Base-by-base conservation (phyloP, 352 stramenopile genomes). In the Phytopythium cucurbitacearum region DNA sequence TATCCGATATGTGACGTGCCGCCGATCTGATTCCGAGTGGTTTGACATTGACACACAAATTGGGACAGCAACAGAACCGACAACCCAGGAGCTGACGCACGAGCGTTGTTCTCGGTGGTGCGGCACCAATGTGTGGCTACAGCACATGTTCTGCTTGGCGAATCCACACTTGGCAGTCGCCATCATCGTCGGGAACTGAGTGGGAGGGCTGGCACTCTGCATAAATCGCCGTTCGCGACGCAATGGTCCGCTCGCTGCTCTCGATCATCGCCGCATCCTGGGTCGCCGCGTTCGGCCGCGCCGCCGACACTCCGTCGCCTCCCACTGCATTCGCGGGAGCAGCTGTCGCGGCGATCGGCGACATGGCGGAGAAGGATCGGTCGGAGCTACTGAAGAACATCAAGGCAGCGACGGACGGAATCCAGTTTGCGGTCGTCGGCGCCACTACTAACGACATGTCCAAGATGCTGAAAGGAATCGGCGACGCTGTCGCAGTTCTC, bases 401-500 rank as follows among this genome's bases (percentile, higher is more conserved):
- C 55, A 81, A 81, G 56, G 33, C 48, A 0, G 59, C 68, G 8
- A 78, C 71, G 1, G 71, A 81, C 53, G 71, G 71, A 5, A 67
- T 81, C 38, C 71, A 78, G 21, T 51, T 76, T 37, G 71, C 71
- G 6, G 53, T 81, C 3, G 56, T 66, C 16, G 68, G 65, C 0
- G 63, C 60, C 2, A 43, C 57, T 0, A 54, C 56, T 9, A 53
- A 66, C 35, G 71, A 81, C 48, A 54, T 57, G 13, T 72, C 55
- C 6, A 65, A 62, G 33, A 67, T 65, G 56, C 58, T 81, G 36
- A 76, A 73, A 48, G 71, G 65, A 2, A 60, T 78, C 6, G 65
- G 71, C 0, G 71, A 81, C 11, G 68, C 71, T 3, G 43, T 76
- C 1, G 57, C 51, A 8, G 60, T 65, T 21, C 50, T 81, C 1